These are phyloP conservation scores for Bruguiera hainesii DNA, from an alignment of 441 rosid species.

Conservation along the genomic window DNA sequence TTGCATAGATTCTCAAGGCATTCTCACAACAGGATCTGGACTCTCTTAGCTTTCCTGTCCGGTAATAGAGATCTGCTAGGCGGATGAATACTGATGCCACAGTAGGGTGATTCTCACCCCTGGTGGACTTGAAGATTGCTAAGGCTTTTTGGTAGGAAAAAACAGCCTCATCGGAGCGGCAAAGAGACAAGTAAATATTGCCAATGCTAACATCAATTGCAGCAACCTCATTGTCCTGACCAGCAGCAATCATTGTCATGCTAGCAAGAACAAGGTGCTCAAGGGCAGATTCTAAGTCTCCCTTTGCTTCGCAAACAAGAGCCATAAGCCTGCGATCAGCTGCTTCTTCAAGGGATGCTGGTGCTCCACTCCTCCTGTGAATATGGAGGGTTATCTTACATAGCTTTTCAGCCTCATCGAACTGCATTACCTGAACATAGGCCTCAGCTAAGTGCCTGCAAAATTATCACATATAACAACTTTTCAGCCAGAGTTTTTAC, in stretches of 20 bases:
- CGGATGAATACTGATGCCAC: conserved; percentile 84
- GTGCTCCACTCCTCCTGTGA: conserved; percentile 71
- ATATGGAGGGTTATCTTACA: conserved; percentile 81
- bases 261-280: conserved; percentile 97
- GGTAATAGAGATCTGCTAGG: conserved; percentile 80
- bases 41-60: conserved; percentile 86
- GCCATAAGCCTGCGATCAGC: conserved; percentile 88
- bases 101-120: conserved; percentile 74
- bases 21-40: conserved; percentile 89
- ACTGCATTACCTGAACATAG: conserved; percentile 91
- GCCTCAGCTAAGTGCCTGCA: conserved; percentile 91
- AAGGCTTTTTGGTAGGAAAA: conserved; percentile 97
- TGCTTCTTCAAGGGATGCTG: conserved; percentile 86
- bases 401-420: conserved; percentile 82
- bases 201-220: conserved; percentile 91
- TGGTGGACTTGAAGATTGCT: conserved; percentile 76
- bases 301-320: conserved; percentile 85
- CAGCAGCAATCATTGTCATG: conserved; percentile 82
- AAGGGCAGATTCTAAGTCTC: conserved; percentile 86
- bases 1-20: conserved; percentile 78
- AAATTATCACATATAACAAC: no score
- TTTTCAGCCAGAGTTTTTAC: no score
- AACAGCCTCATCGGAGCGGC: conserved; percentile 88
- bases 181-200: conserved; percentile 67
- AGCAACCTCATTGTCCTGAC: conserved; percentile 88